Evolutionary conservation across 768 basidiomycete species (phyloP).

Genomic region (button mushroom (Agaricus bisporus)): DNA sequence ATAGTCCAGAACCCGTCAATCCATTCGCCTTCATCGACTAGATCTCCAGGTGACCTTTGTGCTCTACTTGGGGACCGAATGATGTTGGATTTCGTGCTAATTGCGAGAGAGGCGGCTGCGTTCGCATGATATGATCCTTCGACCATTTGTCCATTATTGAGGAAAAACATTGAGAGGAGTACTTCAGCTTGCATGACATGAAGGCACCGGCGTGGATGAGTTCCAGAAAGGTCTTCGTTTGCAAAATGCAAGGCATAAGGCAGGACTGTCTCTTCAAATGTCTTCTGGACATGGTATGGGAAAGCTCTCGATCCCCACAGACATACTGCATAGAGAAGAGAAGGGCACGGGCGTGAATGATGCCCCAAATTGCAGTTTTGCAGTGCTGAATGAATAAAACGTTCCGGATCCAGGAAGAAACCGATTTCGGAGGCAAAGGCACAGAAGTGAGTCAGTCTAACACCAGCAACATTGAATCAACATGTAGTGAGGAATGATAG

Average conservation of each 20-base stretch:
- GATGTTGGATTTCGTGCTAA: constrained; percentile 31
- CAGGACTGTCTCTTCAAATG: constrained; percentile 33
- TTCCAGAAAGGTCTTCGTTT: constrained; percentile 29
- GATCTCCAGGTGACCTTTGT: constrained; percentile 9
- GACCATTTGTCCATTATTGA: constrained; percentile 37
- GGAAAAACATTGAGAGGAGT: constrained; percentile 47
- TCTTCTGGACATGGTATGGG: constrained; percentile 7
- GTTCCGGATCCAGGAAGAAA: constrained; percentile 43
- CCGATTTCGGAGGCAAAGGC: constrained; percentile 39
- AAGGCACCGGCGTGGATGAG: constrained; percentile 33
- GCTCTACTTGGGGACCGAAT: constrained; percentile 14
- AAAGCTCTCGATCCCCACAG: constrained; percentile 32
- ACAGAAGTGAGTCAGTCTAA: constrained; percentile 27
- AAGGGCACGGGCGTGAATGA: constrained; percentile 28
- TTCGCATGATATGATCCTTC: constrained; percentile 44
- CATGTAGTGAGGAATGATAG: not conserved
- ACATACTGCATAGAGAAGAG: constrained; percentile 30
- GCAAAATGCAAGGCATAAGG: constrained; percentile 31
- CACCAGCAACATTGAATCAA: constrained; percentile 1
- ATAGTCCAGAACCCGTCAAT: constrained; percentile 30
- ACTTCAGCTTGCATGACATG: constrained; percentile 46
- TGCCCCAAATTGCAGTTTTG: constrained; percentile 22
- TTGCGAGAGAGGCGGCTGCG: constrained; percentile 36
- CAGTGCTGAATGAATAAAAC: constrained; percentile 33
- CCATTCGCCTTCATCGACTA: constrained; percentile 24